Evolutionary conservation across 2,329 filamentous ascomycete species (phyloP).

Genomic region (Penicillium sp.): DNA sequence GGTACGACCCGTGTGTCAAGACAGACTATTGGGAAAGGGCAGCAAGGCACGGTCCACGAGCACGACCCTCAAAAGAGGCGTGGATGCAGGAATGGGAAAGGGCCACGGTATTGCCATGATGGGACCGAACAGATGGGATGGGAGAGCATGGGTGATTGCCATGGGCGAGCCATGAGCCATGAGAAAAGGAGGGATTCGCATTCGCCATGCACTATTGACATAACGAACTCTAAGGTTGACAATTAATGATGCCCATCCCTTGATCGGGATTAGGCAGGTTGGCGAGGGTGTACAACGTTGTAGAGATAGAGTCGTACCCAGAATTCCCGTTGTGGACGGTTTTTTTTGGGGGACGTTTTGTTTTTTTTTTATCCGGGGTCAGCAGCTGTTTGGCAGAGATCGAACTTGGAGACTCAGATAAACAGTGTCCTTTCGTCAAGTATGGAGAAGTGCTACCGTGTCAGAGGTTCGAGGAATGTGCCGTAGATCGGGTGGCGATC

Average conservation of each 20-base stretch:
- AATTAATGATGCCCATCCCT: conserved; percentile 13
- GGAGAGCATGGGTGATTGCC: conserved; percentile 1
- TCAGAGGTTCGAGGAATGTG: conserved; percentile 19
- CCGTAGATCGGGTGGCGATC: conserved; percentile 20
- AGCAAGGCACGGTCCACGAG: conserved; percentile 13
- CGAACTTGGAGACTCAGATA: neutral
- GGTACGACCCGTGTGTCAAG: conserved; percentile 6
- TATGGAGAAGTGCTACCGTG: conserved; percentile 29
- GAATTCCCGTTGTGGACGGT: conserved; percentile 4
- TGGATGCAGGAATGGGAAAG: conserved; percentile 3
- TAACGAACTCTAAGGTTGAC: conserved; percentile 11
- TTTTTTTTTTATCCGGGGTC: neutral
- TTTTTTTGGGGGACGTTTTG: too few relatives aligned
- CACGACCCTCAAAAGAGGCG: conserved; percentile 2
- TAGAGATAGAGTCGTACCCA: conserved; percentile 7
- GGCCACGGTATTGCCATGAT: conserved; percentile 5
- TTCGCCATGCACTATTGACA: conserved; percentile 16
- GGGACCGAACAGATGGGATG: neutral
- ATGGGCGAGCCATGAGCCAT: conserved; percentile 5
- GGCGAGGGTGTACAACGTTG: conserved; percentile 2
- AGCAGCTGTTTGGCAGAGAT: neutral
- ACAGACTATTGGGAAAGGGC: conserved; percentile 2
- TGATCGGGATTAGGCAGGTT: conserved; percentile 5
- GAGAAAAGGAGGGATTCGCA: neutral
- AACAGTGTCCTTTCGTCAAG: conserved; percentile 6